Percentiles rank a stretch among this genome's conserved stretches.
Evolutionary conservation across 257 asterid genomes (phyloP).

Genomic region (Primulina eburnea): DNA sequence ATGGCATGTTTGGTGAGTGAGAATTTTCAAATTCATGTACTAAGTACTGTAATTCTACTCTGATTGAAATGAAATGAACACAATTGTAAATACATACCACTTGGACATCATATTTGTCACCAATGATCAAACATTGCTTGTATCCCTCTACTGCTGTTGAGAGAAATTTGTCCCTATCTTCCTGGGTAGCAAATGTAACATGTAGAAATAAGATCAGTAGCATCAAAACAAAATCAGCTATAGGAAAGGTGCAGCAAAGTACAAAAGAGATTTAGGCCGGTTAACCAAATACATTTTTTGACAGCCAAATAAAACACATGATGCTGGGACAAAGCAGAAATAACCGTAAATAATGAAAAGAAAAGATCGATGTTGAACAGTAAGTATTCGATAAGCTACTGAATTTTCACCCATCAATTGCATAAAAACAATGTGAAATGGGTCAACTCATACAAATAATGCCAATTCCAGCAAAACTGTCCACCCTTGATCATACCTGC

Average conservation of each 20-base stretch:
- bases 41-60: neutral
- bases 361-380: slow-evolving; percentile 7
- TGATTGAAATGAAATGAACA: neutral
- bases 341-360: neutral
- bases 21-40: neutral
- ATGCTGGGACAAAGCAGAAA: neutral
- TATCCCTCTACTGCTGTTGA: slow-evolving; percentile 81
- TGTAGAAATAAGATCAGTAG: slow-evolving; percentile 17
- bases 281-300: slow-evolving; percentile 9
- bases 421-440: slow-evolving; percentile 14
- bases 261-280: slow-evolving; percentile 1
- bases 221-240: slow-evolving; percentile 22
- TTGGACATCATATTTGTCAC: slow-evolving; percentile 88
- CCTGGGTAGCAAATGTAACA: slow-evolving; percentile 52
- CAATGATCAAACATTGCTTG: slow-evolving; percentile 78
- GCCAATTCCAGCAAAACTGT: slow-evolving; percentile 20
- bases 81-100: slow-evolving; percentile 60
- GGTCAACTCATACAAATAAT: slow-evolving; percentile 10
- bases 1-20: neutral
- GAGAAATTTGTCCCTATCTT: slow-evolving; percentile 84
- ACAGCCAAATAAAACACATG: slow-evolving; percentile 1
- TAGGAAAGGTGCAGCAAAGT: slow-evolving; percentile 14
- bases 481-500: slow-evolving; percentile 50
- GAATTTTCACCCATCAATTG: slow-evolving; percentile 17
- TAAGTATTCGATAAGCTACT: neutral